Percentiles rank a stretch among this genome's conserved stretches.
phyloP scores from a whole-genome alignment of 139 green algal species.

The Medakamo hakoo region DNA sequence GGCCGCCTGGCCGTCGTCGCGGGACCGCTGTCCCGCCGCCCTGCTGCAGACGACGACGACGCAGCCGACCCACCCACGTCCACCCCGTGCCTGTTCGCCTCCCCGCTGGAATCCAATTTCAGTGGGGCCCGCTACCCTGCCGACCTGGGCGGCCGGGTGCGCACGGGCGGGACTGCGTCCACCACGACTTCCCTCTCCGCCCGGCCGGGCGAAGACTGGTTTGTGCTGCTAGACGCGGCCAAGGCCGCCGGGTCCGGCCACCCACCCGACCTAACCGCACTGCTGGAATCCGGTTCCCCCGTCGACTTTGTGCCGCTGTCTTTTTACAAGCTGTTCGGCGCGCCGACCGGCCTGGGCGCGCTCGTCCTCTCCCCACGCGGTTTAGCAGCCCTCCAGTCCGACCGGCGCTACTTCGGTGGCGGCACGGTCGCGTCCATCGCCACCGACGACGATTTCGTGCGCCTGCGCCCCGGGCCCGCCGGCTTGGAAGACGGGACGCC shows the following conservation, averaged over 20 bases:
- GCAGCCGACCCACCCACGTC: background rate
- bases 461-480: constrained; percentile 19
- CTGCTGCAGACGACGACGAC: background rate
- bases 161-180: background rate
- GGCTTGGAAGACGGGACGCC: constrained; percentile 75
- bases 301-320: constrained; percentile 77
- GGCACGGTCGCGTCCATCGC: constrained; percentile 48
- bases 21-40: background rate
- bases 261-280: constrained; percentile 43
- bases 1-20: background rate
- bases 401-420: constrained; percentile 70
- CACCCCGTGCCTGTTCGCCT: constrained; percentile 37
- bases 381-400: constrained; percentile 22
- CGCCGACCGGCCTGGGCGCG: constrained; percentile 62
- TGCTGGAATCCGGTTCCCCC: constrained; percentile 1
- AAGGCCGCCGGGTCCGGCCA: constrained; percentile 58
- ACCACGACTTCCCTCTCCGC: constrained; percentile 5
- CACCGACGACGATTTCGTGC: constrained; percentile 24
- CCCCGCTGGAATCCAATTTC: constrained; percentile 81
- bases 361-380: constrained; percentile 46
- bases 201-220: constrained; percentile 17
- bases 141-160: constrained; percentile 11
- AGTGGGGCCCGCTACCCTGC: constrained; percentile 36
- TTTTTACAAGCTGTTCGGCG: constrained; percentile 89
- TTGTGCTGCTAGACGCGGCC: constrained; percentile 72